Evolutionary conservation across 2,329 filamentous ascomycete genomes (phyloP), one percentile per base, ranked within the genome.

Genomic region (Aureobasidium lini): DNA sequence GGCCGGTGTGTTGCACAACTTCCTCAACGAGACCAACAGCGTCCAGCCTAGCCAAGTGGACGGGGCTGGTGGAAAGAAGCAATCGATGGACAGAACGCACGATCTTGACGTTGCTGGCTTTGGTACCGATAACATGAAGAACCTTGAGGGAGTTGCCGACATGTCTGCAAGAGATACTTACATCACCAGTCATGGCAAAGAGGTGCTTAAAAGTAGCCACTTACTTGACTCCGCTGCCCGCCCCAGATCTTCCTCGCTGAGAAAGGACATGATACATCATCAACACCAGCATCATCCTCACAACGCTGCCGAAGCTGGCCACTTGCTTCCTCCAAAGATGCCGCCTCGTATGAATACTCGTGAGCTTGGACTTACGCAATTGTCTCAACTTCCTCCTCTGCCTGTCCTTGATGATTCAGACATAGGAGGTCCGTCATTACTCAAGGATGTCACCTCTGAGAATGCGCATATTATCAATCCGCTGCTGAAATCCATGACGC

Each of bases 391-490:
- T 9, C 87, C 89, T 13, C 78, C 85, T 2, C 76, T 94, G 4
- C 89, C 89, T 4, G 69, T 81, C 3, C 77, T 79, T 13, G 90
- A 92, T 66, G 92, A 96, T 67, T 88, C 86, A 5, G 91, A 95
- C 67, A 93, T 90, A 68, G 87, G 88, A 34, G 89, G 88, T 0
- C 88, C 89, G 18, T 79, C 84, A n/a, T 71, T 84, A 23, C 80
- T 79, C 59, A 75, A 77, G 34, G 82, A 84, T 53, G 74, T 79
- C 32, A 75, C 75, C 15, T 81, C 81, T 32, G 81, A 80, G 43
- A 75, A 79, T 5, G 65, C 67, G 16, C 57, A 66, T 47, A 63
- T 73, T 23, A 73, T 82, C 65, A 77, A 80, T 57, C 76, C 79
- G 10, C 69, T 82, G 6, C 67, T 79, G 13, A 70, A 85, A 8